Conservation (phyloP, 371 early-diverging fungal genomes). For the Mucor irregularis region DNA sequence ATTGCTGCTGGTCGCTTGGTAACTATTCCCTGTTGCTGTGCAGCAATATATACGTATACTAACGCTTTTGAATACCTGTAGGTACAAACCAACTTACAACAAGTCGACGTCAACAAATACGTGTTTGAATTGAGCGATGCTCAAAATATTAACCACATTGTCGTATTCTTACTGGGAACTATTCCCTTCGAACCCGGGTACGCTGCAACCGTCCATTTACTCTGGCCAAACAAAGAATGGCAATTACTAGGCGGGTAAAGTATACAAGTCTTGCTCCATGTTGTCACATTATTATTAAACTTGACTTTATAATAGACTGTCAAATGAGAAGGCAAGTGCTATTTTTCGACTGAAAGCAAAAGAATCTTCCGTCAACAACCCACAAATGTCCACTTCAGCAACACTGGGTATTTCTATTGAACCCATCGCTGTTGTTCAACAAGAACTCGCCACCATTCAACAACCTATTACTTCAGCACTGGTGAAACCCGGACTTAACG, state of each 20-base stretch:
- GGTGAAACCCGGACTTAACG: slow-evolving; percentile 29
- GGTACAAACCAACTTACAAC: slow-evolving; percentile 91
- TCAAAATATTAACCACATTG: slow-evolving; percentile 85
- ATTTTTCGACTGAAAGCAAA: slow-evolving; percentile 64
- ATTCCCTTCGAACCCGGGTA: slow-evolving; percentile 84
- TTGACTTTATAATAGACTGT: slow-evolving; percentile 44
- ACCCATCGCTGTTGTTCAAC: slow-evolving; percentile 69
- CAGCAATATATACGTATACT: background rate
- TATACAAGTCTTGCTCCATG: no score
- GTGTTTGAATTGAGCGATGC: slow-evolving; percentile 83
- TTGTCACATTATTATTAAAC: background rate
- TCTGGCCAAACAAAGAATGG: slow-evolving; percentile 88
- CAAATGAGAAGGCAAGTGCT: slow-evolving; percentile 78
- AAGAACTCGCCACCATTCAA: slow-evolving; percentile 45
- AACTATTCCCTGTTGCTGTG: background rate
- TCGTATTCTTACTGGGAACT: slow-evolving; percentile 86
- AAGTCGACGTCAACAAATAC: slow-evolving; percentile 81
- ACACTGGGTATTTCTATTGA: slow-evolving; percentile 91
- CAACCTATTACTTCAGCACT: slow-evolving; percentile 9
- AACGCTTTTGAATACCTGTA: slow-evolving; percentile 16
- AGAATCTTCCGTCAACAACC: slow-evolving; percentile 10
- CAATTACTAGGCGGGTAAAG: slow-evolving; percentile 78
- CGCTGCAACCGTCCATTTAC: slow-evolving; percentile 87
- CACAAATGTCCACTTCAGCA: slow-evolving; percentile 53
- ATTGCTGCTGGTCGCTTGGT: slow-evolving; percentile 86